Percentiles rank a stretch among this genome's conserved stretches.
Evolutionary conservation across 306 rosid genomes (phyloP).

Genomic region (Mucuna pruriens): DNA sequence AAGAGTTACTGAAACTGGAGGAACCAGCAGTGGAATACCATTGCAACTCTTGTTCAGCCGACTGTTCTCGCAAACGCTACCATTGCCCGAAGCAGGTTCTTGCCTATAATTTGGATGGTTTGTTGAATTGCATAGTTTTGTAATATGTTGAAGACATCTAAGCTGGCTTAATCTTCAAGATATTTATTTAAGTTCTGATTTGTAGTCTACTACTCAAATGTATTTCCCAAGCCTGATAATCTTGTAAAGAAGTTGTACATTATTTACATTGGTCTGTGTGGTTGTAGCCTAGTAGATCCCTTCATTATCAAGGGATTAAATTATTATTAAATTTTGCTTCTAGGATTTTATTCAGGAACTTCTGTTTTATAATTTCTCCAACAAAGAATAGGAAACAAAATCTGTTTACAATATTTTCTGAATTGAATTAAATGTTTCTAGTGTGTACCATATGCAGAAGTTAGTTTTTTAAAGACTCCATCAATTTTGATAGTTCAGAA

Average conservation of each 20-base stretch:
- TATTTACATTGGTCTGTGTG: too few relatives aligned
- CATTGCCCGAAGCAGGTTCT: constrained; percentile 90
- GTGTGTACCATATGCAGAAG: not conserved
- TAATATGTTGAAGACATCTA: constrained; percentile 12
- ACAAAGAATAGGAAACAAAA: not conserved
- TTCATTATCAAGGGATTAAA: not conserved
- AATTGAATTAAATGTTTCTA: not conserved
- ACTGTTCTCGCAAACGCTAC: constrained; percentile 84
- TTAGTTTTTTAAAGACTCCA: not conserved
- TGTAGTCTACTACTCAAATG: not conserved
- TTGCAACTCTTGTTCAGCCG: constrained; percentile 85
- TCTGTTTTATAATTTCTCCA: not conserved
- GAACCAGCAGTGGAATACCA: constrained; percentile 76
- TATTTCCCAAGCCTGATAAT: not conserved
- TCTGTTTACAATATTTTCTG: constrained; percentile 10
- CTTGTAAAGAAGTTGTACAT: not conserved
- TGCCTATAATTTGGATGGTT: constrained; percentile 10
- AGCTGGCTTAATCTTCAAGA: not conserved
- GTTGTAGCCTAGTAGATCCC: too few relatives aligned
- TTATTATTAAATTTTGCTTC: not conserved
- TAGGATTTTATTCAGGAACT: not conserved
- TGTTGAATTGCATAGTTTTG: not conserved
- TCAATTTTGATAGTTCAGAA: not conserved
- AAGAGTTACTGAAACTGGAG: constrained; percentile 67
- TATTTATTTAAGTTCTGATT: constrained; percentile 4